Conservation (phyloP, 2,329 filamentous ascomycete genomes). For the Stachybotrys chartarum region DNA sequence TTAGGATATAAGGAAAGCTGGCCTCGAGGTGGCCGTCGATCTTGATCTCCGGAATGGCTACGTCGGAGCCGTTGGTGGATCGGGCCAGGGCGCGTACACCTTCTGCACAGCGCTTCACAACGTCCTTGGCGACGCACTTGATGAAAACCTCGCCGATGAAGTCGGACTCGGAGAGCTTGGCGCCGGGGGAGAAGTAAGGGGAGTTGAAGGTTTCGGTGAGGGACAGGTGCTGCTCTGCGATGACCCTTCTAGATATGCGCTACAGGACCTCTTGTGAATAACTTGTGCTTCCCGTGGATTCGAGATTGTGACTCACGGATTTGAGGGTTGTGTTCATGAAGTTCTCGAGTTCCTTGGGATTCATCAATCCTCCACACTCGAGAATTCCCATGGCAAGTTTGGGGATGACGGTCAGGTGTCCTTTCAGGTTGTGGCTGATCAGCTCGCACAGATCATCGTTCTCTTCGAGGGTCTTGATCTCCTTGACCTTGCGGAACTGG, state of each 20-base stretch:
- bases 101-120: constrained; percentile 75
- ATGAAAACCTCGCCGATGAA: constrained; percentile 96
- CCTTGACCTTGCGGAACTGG: constrained; percentile 72
- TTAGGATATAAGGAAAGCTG: constrained; percentile 93
- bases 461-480: constrained; percentile 79
- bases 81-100: constrained; percentile 69
- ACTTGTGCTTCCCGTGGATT: constrained; percentile 5
- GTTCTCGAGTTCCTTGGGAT: constrained; percentile 72
- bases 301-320: constrained; percentile 55
- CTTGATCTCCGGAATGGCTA: constrained; percentile 70
- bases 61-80: constrained; percentile 64
- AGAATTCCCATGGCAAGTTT: constrained; percentile 91
- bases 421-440: constrained; percentile 70
- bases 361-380: constrained; percentile 79
- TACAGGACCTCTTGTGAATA: constrained; percentile 23
- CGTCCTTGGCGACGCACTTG: constrained; percentile 83
- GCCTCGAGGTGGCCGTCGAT: constrained; percentile 81
- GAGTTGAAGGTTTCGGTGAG: constrained; percentile 91
- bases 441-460: constrained; percentile 82
- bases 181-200: constrained; percentile 79
- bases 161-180: constrained; percentile 65
- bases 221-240: constrained; percentile 93
- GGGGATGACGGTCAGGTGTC: constrained; percentile 90
- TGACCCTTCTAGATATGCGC: constrained; percentile 92
- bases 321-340: constrained; percentile 94